phyloP scores from a whole-genome alignment of 768 basidiomycete genomes.

The Lentinula lateritia region DNA sequence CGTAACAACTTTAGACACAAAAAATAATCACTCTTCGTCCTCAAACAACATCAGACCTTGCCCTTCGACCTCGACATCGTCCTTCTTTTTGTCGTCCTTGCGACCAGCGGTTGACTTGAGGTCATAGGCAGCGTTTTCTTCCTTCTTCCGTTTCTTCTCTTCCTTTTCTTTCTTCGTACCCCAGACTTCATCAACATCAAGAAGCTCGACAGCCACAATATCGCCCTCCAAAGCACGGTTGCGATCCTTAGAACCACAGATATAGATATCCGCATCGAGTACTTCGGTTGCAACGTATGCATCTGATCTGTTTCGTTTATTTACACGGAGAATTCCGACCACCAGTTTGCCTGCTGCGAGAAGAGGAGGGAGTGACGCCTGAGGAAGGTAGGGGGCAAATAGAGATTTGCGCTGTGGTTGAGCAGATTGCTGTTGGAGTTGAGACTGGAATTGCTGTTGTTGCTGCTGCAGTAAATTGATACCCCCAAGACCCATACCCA shows the following conservation, averaged over 20 bases:
- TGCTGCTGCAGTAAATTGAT: slow-evolving; percentile 88
- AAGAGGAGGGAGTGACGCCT: slow-evolving; percentile 93
- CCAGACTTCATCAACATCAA: slow-evolving; percentile 98
- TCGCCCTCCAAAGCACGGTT: slow-evolving; percentile 98
- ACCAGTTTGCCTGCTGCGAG: slow-evolving; percentile 96
- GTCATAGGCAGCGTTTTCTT: slow-evolving; percentile 96
- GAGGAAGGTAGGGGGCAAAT: slow-evolving; percentile 97
- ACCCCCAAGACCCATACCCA: slow-evolving; percentile 80
- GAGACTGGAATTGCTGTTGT: slow-evolving; percentile 92
- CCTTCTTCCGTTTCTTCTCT: slow-evolving; percentile 99
- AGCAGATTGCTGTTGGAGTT: slow-evolving; percentile 86
- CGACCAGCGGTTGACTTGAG: slow-evolving; percentile 65
- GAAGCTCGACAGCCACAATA: slow-evolving; percentile 94
- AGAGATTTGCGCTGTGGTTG: slow-evolving; percentile 97
- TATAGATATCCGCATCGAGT: slow-evolving; percentile 97
- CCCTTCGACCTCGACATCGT: slow-evolving; percentile 98
- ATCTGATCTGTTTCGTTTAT: slow-evolving; percentile 97
- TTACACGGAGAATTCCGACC: slow-evolving; percentile 93
- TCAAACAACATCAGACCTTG: slow-evolving; percentile 96
- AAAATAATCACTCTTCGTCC: slow-evolving; percentile 77
- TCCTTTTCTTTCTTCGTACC: slow-evolving; percentile 99
- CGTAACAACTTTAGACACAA: slow-evolving; percentile 8
- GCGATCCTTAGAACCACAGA: slow-evolving; percentile 97
- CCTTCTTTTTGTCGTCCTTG: slow-evolving; percentile 99
- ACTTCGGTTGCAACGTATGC: slow-evolving; percentile 99